These are phyloP conservation scores for Diplodia corticola DNA, from an alignment of 2,329 filamentous ascomycete species.

Conservation along the genomic window DNA sequence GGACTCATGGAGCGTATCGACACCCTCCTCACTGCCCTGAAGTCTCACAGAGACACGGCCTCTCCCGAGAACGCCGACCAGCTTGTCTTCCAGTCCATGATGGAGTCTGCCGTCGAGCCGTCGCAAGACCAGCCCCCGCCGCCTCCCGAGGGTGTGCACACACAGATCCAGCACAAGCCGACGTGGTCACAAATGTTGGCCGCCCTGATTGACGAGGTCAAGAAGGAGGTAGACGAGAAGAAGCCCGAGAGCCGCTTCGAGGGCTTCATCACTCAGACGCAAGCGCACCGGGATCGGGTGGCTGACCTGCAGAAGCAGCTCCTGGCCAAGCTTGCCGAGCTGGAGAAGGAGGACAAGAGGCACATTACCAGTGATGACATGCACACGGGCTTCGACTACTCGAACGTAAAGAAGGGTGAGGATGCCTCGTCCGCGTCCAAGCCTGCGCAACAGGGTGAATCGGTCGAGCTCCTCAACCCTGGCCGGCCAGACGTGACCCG, in stretches of 20 bases:
- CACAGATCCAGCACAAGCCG: slow-evolving; percentile 71
- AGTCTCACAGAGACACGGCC: slow-evolving; percentile 63
- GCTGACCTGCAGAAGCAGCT: slow-evolving; percentile 75
- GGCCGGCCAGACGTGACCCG: slow-evolving; percentile 40
- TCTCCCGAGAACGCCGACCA: slow-evolving; percentile 66
- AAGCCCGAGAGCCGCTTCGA: slow-evolving; percentile 66
- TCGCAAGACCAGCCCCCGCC: slow-evolving; percentile 74
- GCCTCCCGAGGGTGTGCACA: slow-evolving; percentile 76
- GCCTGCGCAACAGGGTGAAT: slow-evolving; percentile 41
- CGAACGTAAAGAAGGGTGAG: slow-evolving; percentile 59
- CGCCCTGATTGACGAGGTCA: slow-evolving; percentile 91
- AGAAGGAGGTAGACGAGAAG: slow-evolving; percentile 78
- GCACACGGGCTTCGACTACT: slow-evolving; percentile 87
- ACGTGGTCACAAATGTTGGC: slow-evolving; percentile 98
- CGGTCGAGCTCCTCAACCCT: slow-evolving; percentile 76
- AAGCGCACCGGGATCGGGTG: slow-evolving; percentile 75
- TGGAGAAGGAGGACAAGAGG: slow-evolving; percentile 79
- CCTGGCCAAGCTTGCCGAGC: slow-evolving; percentile 68
- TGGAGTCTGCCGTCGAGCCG: slow-evolving; percentile 73
- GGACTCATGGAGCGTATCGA: slow-evolving; percentile 83
- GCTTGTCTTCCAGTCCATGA: slow-evolving; percentile 83
- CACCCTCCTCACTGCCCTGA: slow-evolving; percentile 70
- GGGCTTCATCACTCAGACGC: slow-evolving; percentile 76
- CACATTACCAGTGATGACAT: slow-evolving; percentile 95
- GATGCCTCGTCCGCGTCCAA: slow-evolving; percentile 35